These are phyloP conservation scores for Lecanoromycetidae sp. DNA, from an alignment of 2,329 filamentous ascomycete species.

Conservation along the genomic window DNA sequence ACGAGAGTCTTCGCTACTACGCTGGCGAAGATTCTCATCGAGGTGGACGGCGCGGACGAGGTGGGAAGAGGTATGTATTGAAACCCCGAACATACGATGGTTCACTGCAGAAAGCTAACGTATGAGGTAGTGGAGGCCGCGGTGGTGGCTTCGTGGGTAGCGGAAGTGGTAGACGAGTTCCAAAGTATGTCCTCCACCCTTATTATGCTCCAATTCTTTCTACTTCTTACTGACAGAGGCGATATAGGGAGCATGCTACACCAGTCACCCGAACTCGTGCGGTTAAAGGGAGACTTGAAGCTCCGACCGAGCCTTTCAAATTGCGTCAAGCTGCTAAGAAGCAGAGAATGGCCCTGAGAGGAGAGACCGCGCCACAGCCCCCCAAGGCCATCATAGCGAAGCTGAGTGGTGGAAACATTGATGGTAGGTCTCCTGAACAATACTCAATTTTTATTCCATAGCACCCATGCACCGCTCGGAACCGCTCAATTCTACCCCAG, in stretches of 20 bases:
- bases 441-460: no score
- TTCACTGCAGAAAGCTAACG: background rate
- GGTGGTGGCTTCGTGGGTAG: background rate
- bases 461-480: no score
- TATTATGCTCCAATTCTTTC: no score
- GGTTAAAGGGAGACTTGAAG: slow-evolving; percentile 1
- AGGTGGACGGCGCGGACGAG: slow-evolving; percentile 1
- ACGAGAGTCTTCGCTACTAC: background rate
- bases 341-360: no score
- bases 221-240: no score
- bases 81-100: background rate
- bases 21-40: background rate
- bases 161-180: background rate
- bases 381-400: no score
- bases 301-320: no score
- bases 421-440: no score
- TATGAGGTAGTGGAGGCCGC: background rate
- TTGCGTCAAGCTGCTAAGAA: background rate
- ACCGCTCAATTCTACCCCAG: no score
- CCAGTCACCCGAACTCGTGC: background rate
- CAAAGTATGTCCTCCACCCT: background rate
- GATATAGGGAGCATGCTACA: background rate
- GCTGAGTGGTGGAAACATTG: no score
- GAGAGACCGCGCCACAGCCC: no score
- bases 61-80: slow-evolving; percentile 1